A percentile compares a stretch with the other conserved stretches of the same genome.
Evolutionary conservation across 2,329 filamentous ascomycete genomes (phyloP).

Genomic region (Xylaria multiplex): DNA sequence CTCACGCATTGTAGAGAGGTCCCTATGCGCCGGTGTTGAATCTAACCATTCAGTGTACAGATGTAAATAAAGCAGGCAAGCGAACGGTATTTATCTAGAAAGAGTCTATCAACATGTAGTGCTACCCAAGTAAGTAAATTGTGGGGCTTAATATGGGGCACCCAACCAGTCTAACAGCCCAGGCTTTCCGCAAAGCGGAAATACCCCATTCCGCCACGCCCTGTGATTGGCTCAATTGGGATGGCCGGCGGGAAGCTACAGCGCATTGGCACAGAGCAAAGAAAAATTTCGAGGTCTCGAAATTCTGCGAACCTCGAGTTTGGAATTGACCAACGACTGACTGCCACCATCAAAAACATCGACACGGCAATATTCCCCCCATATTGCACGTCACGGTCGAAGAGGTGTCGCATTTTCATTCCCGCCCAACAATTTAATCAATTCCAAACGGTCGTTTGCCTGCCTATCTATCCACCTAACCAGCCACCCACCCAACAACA

Average conservation of each 20-base stretch:
- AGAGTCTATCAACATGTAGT: too few species aligned
- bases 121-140: background rate
- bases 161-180: background rate
- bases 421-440: background rate
- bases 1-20: too few species aligned
- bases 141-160: constrained; percentile 23
- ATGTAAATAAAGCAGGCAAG: too few species aligned
- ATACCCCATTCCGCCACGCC: constrained; percentile 25
- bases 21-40: too few species aligned
- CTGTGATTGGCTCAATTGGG: constrained; percentile 40
- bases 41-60: too few species aligned
- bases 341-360: background rate
- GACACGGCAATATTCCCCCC: too few species aligned
- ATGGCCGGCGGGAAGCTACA: constrained; percentile 34
- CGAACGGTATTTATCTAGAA: too few species aligned
- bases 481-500: background rate
- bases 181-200: constrained; percentile 36
- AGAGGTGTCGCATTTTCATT: background rate
- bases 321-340: constrained; percentile 5
- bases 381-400: background rate
- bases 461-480: too few species aligned
- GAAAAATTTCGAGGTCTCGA: constrained; percentile 45
- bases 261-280: constrained; percentile 36
- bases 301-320: constrained; percentile 16
- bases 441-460: background rate